phyloP scores from a whole-genome alignment of 495 filamentous ascomycete genomes.

The Melanomma pulvis-pyrius region DNA sequence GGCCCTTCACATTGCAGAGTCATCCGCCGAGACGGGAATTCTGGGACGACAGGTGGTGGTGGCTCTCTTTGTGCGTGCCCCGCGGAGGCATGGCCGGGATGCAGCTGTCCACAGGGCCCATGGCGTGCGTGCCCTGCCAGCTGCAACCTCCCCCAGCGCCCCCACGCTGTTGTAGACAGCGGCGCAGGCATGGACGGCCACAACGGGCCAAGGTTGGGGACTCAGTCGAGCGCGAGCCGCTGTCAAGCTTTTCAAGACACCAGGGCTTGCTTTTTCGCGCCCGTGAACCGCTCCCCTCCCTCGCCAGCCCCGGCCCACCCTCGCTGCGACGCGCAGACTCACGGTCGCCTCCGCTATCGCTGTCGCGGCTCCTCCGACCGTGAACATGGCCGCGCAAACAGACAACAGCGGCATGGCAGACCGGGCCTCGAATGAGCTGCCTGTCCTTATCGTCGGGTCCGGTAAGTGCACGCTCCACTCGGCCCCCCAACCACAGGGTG shows the following conservation, averaged over 20 bases:
- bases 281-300: not conserved
- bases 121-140: not conserved
- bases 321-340: not conserved
- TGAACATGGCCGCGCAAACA: not conserved
- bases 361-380: not conserved
- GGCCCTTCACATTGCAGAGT: not conserved
- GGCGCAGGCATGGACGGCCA: not conserved
- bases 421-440: not conserved
- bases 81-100: not conserved
- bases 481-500: not conserved
- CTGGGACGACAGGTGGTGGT: not conserved
- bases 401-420: not conserved
- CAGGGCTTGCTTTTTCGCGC: not conserved
- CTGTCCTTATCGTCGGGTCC: conserved; percentile 36
- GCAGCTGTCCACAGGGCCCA: no score
- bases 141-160: not conserved
- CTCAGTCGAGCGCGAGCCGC: not conserved
- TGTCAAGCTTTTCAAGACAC: not conserved
- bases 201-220: not conserved
- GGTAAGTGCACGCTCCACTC: conserved; percentile 9
- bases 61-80: not conserved
- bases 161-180: not conserved
- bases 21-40: not conserved
- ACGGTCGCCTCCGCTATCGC: not conserved
- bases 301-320: no score